phyloP scores from a whole-genome alignment of 2,329 filamentous ascomycete species.

The Cadophora malorum region DNA sequence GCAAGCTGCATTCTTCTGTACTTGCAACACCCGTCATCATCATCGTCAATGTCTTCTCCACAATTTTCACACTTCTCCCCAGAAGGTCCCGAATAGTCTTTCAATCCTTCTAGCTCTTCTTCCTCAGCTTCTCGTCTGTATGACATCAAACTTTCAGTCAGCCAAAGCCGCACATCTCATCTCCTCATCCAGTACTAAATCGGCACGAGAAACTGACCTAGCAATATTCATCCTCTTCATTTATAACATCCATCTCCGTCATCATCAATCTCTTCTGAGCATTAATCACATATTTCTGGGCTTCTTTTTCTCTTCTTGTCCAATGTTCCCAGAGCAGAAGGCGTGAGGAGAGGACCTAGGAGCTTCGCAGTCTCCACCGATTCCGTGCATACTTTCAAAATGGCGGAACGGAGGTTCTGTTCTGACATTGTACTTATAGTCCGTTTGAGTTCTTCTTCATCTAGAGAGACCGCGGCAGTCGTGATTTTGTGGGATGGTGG shows the following conservation, averaged over 20 bases:
- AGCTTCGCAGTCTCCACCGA: background rate
- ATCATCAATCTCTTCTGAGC: background rate
- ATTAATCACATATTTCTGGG: background rate
- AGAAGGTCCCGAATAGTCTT: background rate
- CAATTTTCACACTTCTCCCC: background rate
- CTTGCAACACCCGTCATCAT: background rate
- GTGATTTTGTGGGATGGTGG: background rate
- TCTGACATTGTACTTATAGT: background rate
- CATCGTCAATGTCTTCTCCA: background rate
- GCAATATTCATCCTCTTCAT: background rate
- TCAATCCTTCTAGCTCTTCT: background rate
- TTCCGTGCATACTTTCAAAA: slow-evolving; percentile 1
- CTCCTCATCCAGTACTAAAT: background rate
- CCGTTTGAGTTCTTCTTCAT: background rate
- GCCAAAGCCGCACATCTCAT: background rate
- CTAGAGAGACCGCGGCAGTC: background rate
- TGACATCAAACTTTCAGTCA: background rate
- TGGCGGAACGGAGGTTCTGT: background rate
- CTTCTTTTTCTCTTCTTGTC: background rate
- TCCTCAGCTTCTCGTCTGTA: background rate
- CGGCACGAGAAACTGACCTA: background rate
- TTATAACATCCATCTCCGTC: background rate
- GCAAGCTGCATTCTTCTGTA: background rate
- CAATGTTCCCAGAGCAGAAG: too few species aligned
- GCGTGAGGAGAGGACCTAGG: too few species aligned